A percentile compares a stretch with the other conserved stretches of the same genome.
Evolutionary conservation across 495 filamentous ascomycete genomes (phyloP).

Genomic region (Physcia stellaris): DNA sequence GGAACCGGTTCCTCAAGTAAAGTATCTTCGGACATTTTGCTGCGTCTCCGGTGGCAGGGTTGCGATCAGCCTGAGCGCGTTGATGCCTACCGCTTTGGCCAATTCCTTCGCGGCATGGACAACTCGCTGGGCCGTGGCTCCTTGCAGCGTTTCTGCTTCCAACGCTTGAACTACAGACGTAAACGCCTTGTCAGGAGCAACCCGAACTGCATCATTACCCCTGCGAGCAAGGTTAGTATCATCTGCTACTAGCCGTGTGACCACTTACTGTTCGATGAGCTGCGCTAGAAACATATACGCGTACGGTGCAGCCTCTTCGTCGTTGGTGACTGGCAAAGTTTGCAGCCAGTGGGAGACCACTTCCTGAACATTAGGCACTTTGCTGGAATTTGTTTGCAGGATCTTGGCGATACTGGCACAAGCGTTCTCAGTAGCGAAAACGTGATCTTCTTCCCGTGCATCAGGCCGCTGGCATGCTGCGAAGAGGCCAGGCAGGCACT

Average conservation of each 20-base stretch:
- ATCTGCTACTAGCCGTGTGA: background rate
- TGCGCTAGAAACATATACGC: slow-evolving; percentile 86
- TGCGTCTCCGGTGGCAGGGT: slow-evolving; percentile 64
- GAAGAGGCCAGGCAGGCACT: slow-evolving; percentile 69
- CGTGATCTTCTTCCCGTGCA: slow-evolving; percentile 79
- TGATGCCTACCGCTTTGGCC: slow-evolving; percentile 50
- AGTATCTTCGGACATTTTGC: slow-evolving; percentile 57
- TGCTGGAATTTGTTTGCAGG: slow-evolving; percentile 68
- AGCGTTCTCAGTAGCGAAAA: slow-evolving; percentile 96
- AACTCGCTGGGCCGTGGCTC: slow-evolving; percentile 59
- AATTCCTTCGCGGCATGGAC: slow-evolving; percentile 61
- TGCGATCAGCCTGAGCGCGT: slow-evolving; percentile 54
- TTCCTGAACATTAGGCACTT: slow-evolving; percentile 57
- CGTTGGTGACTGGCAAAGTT: slow-evolving; percentile 81
- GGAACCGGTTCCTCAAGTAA: slow-evolving; percentile 46
- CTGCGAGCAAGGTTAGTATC: slow-evolving; percentile 32
- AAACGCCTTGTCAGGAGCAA: slow-evolving; percentile 57
- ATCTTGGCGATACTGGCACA: slow-evolving; percentile 96
- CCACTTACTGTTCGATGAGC: slow-evolving; percentile 79
- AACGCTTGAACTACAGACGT: slow-evolving; percentile 72
- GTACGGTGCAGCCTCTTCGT: slow-evolving; percentile 95
- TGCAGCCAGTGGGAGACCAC: slow-evolving; percentile 72
- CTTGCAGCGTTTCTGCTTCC: slow-evolving; percentile 80
- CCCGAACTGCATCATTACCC: slow-evolving; percentile 71
- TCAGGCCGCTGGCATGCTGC: slow-evolving; percentile 64